These are phyloP conservation scores for Lachancea kluyveri DNA, from an alignment of 805 yeast genomes.

Conservation along the genomic window DNA sequence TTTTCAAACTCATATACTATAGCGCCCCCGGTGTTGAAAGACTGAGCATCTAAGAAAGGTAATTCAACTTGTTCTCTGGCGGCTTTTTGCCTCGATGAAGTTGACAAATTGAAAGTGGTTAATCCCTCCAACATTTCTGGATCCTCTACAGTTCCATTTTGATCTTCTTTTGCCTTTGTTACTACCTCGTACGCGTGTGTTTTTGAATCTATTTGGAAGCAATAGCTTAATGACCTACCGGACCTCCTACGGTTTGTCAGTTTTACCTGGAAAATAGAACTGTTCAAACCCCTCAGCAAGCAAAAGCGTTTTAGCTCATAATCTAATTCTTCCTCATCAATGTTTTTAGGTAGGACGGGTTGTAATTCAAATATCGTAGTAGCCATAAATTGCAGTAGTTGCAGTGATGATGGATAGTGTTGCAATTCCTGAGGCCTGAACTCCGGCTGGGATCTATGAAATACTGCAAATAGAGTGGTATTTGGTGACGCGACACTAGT, in stretches of 20 bases:
- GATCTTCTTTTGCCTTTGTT: conserved; percentile 20
- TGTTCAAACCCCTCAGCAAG: conserved; percentile 50
- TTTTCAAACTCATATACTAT: conserved; percentile 93
- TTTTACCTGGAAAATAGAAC: conserved; percentile 37
- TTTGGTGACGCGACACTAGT: conserved; percentile 43
- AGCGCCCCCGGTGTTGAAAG: conserved; percentile 79
- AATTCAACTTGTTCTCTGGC: conserved; percentile 83
- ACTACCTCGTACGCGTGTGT: conserved; percentile 37
- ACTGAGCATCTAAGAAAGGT: conserved; percentile 89
- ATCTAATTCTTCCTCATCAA: conserved; percentile 46
- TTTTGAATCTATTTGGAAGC: conserved; percentile 45
- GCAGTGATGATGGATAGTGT: conserved; percentile 49
- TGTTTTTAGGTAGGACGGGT: conserved; percentile 32
- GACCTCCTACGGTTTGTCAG: conserved; percentile 74
- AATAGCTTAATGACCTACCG: conserved; percentile 64
- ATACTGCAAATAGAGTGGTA: conserved; percentile 40
- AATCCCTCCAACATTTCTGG: conserved; percentile 57
- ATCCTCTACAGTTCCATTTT: conserved; percentile 39
- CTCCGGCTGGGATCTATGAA: conserved; percentile 40
- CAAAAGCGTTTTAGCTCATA: conserved; percentile 34
- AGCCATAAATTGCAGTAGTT: conserved; percentile 62
- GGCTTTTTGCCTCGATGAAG: conserved; percentile 64
- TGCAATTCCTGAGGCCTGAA: conserved; percentile 16
- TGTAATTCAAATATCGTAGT: conserved; percentile 61
- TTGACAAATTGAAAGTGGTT: conserved; percentile 82